Evolutionary conservation across 495 filamentous ascomycete genomes (phyloP).

Genomic region (Aspergillus coremiiformis): DNA sequence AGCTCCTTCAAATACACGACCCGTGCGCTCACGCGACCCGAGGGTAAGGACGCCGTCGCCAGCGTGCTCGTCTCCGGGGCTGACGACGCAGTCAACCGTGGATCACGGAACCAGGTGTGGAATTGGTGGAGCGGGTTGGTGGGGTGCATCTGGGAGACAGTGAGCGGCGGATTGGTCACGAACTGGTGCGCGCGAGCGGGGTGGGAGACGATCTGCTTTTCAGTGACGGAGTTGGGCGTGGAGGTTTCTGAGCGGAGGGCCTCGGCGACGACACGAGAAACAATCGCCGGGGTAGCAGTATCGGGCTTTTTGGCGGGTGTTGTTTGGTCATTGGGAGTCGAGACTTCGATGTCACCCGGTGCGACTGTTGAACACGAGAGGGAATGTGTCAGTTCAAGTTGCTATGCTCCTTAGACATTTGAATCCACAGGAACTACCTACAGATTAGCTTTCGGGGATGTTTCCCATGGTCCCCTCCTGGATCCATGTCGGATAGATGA

Average conservation of each 20-base stretch:
- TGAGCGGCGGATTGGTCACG: constrained; percentile 38
- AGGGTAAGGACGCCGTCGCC: constrained; percentile 79
- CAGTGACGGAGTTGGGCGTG: constrained; percentile 32
- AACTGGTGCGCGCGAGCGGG: constrained; percentile 43
- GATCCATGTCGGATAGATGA: constrained; percentile 2
- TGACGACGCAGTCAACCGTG: constrained; percentile 51
- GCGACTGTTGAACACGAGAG: constrained; percentile 32
- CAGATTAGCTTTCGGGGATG: constrained; percentile 44
- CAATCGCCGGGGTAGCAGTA: constrained; percentile 25
- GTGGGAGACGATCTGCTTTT: constrained; percentile 31
- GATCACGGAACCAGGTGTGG: constrained; percentile 74
- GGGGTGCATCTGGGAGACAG: constrained; percentile 33
- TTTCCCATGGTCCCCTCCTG: constrained; percentile 2
- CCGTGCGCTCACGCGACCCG: constrained; percentile 74
- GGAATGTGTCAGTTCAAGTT: constrained; percentile 11
- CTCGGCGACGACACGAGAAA: constrained; percentile 20
- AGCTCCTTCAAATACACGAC: constrained; percentile 86
- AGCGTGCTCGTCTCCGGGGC: constrained; percentile 70
- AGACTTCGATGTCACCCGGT: constrained; percentile 33
- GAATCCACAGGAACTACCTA: constrained; percentile 10
- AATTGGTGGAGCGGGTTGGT: constrained; percentile 70
- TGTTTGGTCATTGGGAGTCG: constrained; percentile 12
- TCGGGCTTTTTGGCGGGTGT: constrained; percentile 2
- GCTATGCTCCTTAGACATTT: constrained; percentile 5
- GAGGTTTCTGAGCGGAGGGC: constrained; percentile 27